A percentile compares a stretch with the other conserved stretches of the same genome.
Evolutionary conservation across 352 stramenopile genomes (phyloP).

Genomic region (Phytophthora foliorum): DNA sequence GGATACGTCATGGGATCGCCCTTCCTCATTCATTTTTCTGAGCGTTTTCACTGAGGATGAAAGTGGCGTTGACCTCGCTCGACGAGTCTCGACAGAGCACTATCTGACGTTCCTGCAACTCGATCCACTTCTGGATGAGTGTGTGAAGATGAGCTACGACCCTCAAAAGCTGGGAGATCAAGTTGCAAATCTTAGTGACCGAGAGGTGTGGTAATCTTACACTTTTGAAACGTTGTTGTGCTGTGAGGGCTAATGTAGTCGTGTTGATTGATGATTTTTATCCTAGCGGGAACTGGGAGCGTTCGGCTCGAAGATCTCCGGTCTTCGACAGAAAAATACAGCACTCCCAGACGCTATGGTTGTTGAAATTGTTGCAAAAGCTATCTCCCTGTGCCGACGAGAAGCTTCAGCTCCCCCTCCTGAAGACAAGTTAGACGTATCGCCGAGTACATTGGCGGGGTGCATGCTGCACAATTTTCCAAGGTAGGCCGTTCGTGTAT

Average conservation of each 20-base stretch:
- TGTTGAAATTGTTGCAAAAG: slow-evolving; percentile 62
- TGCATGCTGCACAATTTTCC: slow-evolving; percentile 74
- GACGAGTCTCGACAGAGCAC: slow-evolving; percentile 48
- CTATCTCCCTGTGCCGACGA: slow-evolving; percentile 34
- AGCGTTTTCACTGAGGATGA: slow-evolving; percentile 47
- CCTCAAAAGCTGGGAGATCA: slow-evolving; percentile 55
- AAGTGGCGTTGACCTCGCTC: slow-evolving; percentile 25
- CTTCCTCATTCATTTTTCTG: slow-evolving; percentile 33
- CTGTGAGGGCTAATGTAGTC: neutral
- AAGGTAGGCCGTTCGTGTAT: slow-evolving; percentile 30
- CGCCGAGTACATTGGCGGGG: slow-evolving; percentile 13
- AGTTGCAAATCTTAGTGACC: slow-evolving; percentile 40
- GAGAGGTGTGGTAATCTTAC: slow-evolving; percentile 47
- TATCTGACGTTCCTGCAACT: slow-evolving; percentile 46
- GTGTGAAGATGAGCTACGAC: slow-evolving; percentile 62
- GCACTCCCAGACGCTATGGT: slow-evolving; percentile 50
- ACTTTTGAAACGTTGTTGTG: neutral
- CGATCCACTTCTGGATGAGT: slow-evolving; percentile 63
- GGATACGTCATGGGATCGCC: slow-evolving; percentile 33
- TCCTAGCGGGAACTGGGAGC: slow-evolving; percentile 58
- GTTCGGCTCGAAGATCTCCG: slow-evolving; percentile 55
- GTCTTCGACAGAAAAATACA: slow-evolving; percentile 58
- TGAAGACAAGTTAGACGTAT: neutral
- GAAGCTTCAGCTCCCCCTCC: slow-evolving; percentile 6
- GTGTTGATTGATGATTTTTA: slow-evolving; percentile 2